These are phyloP conservation scores for Cystobasidium ongulense DNA, from an alignment of 768 basidiomycete genomes.

Conservation along the genomic window DNA sequence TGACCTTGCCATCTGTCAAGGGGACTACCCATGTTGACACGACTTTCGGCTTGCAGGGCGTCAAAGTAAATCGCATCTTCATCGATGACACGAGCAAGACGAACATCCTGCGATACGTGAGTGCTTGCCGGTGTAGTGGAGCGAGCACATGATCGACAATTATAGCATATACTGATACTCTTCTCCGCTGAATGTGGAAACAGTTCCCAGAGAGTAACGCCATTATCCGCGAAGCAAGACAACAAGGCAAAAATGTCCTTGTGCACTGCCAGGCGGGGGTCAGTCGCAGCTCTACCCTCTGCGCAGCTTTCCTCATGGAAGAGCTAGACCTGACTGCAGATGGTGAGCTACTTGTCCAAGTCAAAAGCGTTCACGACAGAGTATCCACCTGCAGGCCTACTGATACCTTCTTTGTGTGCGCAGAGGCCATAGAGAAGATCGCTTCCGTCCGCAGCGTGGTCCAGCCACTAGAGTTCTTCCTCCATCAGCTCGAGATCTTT, in stretches of 20 bases:
- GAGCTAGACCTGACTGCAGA: slow-evolving; percentile 39
- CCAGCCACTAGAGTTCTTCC: slow-evolving; percentile 40
- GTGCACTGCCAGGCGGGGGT: slow-evolving; percentile 43
- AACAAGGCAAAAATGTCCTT: slow-evolving; percentile 34
- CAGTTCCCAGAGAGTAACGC: slow-evolving; percentile 31
- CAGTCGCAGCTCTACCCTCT: slow-evolving; percentile 39
- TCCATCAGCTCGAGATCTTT: slow-evolving; percentile 41
- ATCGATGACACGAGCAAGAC: slow-evolving; percentile 40
- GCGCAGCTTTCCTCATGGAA: slow-evolving; percentile 40
- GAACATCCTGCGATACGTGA: slow-evolving; percentile 37
- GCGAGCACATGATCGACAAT: not conserved
- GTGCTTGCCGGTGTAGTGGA: not conserved
- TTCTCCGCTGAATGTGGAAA: not conserved
- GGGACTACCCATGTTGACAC: no score
- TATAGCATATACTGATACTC: not conserved
- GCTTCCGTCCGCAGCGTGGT: slow-evolving; percentile 34
- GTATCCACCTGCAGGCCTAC: not conserved
- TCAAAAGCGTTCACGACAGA: not conserved
- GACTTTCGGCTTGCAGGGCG: slow-evolving; percentile 24
- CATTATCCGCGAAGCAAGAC: slow-evolving; percentile 33
- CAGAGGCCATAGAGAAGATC: slow-evolving; percentile 38
- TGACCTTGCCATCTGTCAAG: no score
- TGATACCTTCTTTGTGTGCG: not conserved
- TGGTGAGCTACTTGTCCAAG: slow-evolving; percentile 20
- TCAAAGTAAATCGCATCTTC: slow-evolving; percentile 35